These are phyloP conservation scores for Eucalyptus coolabah DNA, from an alignment of 345 rosid genomes.

Conservation along the genomic window DNA sequence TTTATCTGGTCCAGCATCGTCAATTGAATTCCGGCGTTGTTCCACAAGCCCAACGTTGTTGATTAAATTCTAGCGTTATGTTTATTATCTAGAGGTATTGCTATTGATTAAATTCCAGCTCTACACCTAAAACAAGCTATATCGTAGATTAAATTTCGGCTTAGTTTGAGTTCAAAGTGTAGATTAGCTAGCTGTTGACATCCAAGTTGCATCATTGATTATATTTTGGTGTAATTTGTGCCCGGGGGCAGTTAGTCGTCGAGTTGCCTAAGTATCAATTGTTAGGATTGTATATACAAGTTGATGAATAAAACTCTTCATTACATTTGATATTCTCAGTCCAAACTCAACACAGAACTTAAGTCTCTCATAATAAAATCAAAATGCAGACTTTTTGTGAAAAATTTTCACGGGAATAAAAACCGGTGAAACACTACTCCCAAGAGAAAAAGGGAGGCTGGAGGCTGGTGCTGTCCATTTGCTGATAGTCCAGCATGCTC, in stretches of 20 bases:
- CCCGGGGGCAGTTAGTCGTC: no score
- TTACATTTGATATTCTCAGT: not conserved
- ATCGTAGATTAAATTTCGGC: no score
- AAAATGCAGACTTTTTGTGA: not conserved
- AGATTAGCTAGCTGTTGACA: no score
- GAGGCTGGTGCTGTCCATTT: constrained; percentile 20
- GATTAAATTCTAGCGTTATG: not conserved
- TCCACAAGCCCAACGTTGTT: not conserved
- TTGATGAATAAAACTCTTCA: no score
- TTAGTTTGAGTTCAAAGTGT: no score
- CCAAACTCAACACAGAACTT: not conserved
- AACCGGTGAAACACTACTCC: constrained; percentile 11
- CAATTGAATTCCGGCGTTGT: no score
- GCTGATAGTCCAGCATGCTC: constrained; percentile 27
- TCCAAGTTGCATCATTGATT: not conserved
- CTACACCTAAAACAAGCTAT: not conserved
- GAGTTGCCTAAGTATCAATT: no score
- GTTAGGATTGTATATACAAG: no score
- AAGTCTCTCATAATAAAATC: no score
- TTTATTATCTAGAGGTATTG: not conserved
- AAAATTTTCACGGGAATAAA: not conserved
- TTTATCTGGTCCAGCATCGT: no score
- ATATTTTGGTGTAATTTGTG: not conserved
- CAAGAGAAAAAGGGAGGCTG: constrained; percentile 45
- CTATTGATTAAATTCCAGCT: not conserved